Evolutionary conservation across 2,329 filamentous ascomycete species (phyloP).

Genomic region (Colletotrichum higginsianum): DNA sequence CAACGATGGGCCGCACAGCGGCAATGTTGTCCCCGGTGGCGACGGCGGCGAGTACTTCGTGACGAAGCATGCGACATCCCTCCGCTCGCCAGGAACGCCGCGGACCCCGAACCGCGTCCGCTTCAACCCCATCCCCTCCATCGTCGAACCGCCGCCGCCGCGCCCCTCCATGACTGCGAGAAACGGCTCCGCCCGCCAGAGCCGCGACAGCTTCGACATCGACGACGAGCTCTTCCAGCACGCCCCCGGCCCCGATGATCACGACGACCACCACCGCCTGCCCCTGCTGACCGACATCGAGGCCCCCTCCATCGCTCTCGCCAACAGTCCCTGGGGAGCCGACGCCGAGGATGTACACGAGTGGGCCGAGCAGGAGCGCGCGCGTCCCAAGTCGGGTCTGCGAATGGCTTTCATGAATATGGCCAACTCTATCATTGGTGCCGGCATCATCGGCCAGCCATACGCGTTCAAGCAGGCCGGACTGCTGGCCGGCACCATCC

Average conservation of each 20-base stretch:
- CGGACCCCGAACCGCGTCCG: slow-evolving; percentile 81
- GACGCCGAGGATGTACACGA: slow-evolving; percentile 60
- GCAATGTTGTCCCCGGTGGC: slow-evolving; percentile 19
- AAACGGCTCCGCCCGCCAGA: slow-evolving; percentile 31
- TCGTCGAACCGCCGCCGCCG: slow-evolving; percentile 48
- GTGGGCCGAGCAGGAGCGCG: slow-evolving; percentile 68
- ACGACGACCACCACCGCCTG: slow-evolving; percentile 63
- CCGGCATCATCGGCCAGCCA: slow-evolving; percentile 85
- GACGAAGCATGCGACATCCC: slow-evolving; percentile 37
- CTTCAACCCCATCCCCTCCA: slow-evolving; percentile 73
- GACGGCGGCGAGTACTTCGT: slow-evolving; percentile 33
- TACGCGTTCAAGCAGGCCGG: slow-evolving; percentile 97
- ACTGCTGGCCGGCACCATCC: slow-evolving; percentile 81
- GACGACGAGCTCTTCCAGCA: slow-evolving; percentile 42
- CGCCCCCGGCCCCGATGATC: slow-evolving; percentile 30
- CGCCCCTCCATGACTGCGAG: slow-evolving; percentile 38
- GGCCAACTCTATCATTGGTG: slow-evolving; percentile 97
- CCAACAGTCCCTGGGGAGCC: slow-evolving; percentile 64
- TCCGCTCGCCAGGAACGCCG: slow-evolving; percentile 60
- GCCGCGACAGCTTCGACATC: slow-evolving; percentile 43
- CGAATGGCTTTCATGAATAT: slow-evolving; percentile 98
- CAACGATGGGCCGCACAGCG: slow-evolving; percentile 34
- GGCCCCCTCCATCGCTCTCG: slow-evolving; percentile 82
- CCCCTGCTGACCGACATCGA: slow-evolving; percentile 88
- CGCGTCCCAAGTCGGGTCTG: slow-evolving; percentile 86